phyloP scores from a whole-genome alignment of 345 rosid genomes.

The Ricinus communis region DNA sequence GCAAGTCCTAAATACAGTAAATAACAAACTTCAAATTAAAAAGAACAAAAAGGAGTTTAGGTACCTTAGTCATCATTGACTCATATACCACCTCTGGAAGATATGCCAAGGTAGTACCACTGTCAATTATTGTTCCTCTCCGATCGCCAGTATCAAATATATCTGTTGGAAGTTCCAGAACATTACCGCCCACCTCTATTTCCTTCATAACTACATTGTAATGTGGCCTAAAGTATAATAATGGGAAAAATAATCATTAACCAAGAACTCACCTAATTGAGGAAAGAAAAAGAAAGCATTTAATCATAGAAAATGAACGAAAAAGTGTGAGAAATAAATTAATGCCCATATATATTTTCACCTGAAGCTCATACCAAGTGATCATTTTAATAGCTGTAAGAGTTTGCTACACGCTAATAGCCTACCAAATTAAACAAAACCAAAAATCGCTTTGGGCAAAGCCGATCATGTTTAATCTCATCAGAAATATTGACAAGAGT shows the following conservation, averaged over 20 bases:
- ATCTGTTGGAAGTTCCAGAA: conserved; percentile 57
- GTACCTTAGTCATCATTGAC: conserved; percentile 51
- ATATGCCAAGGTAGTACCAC: conserved; percentile 95
- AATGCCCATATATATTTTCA: background rate
- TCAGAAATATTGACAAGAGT: no score
- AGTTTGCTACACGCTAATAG: background rate
- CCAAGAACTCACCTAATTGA: conserved; percentile 7
- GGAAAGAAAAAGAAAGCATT: conserved; percentile 12
- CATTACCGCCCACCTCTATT: conserved; percentile 61
- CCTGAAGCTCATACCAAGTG: background rate
- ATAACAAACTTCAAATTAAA: background rate
- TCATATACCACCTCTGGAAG: conserved; percentile 59
- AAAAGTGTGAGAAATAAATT: background rate
- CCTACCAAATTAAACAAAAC: background rate
- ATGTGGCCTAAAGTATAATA: conserved; percentile 60
- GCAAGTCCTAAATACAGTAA: background rate
- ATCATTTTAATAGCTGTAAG: background rate
- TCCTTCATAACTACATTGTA: conserved; percentile 72
- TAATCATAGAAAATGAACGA: background rate
- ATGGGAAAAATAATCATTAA: conserved; percentile 17
- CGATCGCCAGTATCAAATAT: conserved; percentile 40
- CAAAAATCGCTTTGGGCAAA: background rate
- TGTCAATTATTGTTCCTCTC: conserved; percentile 75
- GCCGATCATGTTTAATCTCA: background rate
- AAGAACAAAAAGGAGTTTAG: background rate